Evolutionary conservation across 176 grass and related monocot species (phyloP).

Genomic region (Pontederia paniculata): DNA sequence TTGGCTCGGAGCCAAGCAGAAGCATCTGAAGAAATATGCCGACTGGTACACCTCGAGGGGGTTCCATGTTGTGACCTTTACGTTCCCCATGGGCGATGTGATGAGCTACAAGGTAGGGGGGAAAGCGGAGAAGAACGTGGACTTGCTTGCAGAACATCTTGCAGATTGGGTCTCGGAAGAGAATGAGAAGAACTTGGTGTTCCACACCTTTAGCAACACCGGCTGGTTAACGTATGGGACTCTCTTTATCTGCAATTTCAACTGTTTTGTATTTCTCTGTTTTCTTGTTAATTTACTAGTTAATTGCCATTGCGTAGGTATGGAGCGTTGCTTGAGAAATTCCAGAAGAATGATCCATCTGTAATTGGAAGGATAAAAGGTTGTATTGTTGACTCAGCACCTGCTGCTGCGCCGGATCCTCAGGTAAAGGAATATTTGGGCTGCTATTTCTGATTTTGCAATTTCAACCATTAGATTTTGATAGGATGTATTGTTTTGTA

Average conservation of each 20-base stretch:
- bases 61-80: conserved; percentile 77
- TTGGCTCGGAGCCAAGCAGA: conserved; percentile 91
- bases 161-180: conserved; percentile 75
- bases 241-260: not conserved
- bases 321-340: conserved; percentile 68
- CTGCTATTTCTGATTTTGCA: not conserved
- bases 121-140: conserved; percentile 61
- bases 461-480: too few species aligned
- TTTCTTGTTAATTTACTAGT: not conserved
- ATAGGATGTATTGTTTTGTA: not conserved
- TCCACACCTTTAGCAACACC: conserved; percentile 95
- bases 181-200: conserved; percentile 64
- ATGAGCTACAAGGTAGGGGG: conserved; percentile 64
- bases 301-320: conserved; percentile 34
- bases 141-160: conserved; percentile 60
- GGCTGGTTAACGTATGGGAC: conserved; percentile 73
- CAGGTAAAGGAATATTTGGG: conserved; percentile 36
- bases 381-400: conserved; percentile 71
- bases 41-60: conserved; percentile 87
- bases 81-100: conserved; percentile 69
- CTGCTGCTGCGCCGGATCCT: conserved; percentile 72
- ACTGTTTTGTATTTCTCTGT: not conserved
- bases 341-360: conserved; percentile 47
- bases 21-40: conserved; percentile 74
- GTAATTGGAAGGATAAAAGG: conserved; percentile 72